phyloP scores from a whole-genome alignment of 139 green algal species.

The Dunaliella sp. region DNA sequence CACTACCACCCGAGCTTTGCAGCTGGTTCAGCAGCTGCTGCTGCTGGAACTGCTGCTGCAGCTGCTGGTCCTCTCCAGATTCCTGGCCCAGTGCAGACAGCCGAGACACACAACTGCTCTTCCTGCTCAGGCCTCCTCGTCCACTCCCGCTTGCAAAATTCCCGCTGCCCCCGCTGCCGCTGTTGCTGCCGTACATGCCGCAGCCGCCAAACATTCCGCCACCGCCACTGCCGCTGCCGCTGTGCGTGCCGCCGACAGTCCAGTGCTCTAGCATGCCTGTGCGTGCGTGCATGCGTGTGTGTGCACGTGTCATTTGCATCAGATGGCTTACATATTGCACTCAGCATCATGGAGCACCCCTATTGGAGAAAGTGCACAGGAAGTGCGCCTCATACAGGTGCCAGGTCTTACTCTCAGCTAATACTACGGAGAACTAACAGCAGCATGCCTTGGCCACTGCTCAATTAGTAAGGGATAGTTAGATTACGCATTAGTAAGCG shows the following conservation, averaged over 20 bases:
- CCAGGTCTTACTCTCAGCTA: too few species aligned
- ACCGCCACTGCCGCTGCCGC: neutral
- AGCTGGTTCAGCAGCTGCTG: neutral
- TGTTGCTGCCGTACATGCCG: neutral
- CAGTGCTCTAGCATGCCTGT: neutral
- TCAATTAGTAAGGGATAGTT: too few species aligned
- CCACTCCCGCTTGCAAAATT: neutral
- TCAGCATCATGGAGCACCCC: too few species aligned
- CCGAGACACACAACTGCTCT: neutral
- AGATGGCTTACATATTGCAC: too few species aligned
- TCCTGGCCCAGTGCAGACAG: neutral
- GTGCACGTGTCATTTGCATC: too few species aligned
- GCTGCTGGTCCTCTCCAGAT: neutral
- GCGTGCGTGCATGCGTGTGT: too few species aligned
- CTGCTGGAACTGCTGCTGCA: neutral
- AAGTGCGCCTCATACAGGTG: too few species aligned
- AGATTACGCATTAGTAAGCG: too few species aligned
- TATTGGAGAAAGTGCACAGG: too few species aligned
- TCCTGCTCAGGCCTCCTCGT: neutral
- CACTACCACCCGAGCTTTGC: neutral
- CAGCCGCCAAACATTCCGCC: too few species aligned
- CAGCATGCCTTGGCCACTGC: too few species aligned
- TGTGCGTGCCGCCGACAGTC: neutral
- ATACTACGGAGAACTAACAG: too few species aligned
- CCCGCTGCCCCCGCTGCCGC: neutral